Evolutionary conservation across 75 land plant species (phyloP).

Genomic region (Pinus taeda): DNA sequence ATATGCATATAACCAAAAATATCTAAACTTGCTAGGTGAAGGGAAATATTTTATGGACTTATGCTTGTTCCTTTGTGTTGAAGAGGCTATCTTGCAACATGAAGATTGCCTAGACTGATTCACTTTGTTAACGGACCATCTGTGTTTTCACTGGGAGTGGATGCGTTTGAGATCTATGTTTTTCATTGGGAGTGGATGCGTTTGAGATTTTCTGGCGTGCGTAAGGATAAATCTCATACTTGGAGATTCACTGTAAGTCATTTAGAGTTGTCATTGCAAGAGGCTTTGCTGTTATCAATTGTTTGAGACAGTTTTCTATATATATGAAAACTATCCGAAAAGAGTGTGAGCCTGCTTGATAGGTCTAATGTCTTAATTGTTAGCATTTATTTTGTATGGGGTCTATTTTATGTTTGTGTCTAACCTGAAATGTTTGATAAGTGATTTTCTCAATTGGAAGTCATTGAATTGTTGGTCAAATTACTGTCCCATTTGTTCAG

Average conservation of each 20-base stretch:
- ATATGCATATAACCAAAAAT: background rate
- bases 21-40: background rate
- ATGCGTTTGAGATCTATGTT: background rate
- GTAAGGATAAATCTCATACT: background rate
- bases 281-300: background rate
- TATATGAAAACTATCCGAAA: background rate
- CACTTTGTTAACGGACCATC: background rate
- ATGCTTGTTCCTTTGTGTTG: background rate
- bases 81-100: background rate
- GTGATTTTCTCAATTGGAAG: background rate
- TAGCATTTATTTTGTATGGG: background rate
- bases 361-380: background rate
- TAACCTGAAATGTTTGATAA: background rate
- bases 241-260: background rate
- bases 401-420: background rate
- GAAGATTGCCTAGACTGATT: background rate
- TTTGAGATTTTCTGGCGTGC: background rate
- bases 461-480: background rate
- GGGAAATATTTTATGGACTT: background rate
- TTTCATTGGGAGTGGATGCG: background rate
- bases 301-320: background rate
- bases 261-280: background rate
- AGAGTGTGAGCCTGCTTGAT: too few relatives aligned
- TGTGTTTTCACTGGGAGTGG: background rate
- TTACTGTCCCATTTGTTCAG: background rate